Conservation (phyloP, 2,329 filamentous ascomycete species). For the Trichoderma simmonsii region DNA sequence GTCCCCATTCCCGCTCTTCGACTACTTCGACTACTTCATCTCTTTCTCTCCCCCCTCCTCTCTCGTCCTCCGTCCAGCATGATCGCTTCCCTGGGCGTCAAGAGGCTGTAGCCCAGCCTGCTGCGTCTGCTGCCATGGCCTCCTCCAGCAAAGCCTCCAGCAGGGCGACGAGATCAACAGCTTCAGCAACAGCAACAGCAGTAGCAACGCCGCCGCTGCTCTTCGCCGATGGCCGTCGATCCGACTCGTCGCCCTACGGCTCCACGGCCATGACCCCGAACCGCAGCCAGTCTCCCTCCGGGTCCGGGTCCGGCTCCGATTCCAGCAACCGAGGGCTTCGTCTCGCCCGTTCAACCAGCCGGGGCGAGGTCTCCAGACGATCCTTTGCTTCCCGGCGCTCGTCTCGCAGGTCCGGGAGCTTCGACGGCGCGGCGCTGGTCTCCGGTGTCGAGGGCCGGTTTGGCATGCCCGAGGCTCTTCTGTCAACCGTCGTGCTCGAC, state of each 20-base stretch:
- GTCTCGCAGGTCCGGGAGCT: conserved; percentile 44
- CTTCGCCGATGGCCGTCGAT: conserved; percentile 27
- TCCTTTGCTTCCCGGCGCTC: conserved; percentile 30
- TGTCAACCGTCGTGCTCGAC: conserved; percentile 45
- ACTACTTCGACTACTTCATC: conserved; percentile 1
- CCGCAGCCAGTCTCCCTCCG: conserved; percentile 32
- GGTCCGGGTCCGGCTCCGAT: conserved; percentile 32
- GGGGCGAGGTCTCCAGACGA: conserved; percentile 32
- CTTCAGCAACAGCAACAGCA: conserved; percentile 21
- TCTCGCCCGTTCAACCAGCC: conserved; percentile 34
- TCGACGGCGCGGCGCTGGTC: conserved; percentile 50
- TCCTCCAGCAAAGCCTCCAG: conserved; percentile 12
- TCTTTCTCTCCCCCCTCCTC: not conserved
- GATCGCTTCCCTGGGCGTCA: conserved; percentile 22
- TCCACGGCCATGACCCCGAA: conserved; percentile 29
- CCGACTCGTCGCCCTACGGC: conserved; percentile 37
- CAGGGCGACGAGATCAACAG: not conserved
- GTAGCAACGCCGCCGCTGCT: conserved; percentile 38
- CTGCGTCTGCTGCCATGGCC: conserved; percentile 20
- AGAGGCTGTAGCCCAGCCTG: conserved; percentile 29
- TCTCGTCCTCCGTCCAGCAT: conserved; percentile 22
- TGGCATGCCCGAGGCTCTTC: conserved; percentile 46
- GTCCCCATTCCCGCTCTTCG: not conserved
- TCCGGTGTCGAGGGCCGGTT: conserved; percentile 54
- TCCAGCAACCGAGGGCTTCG: conserved; percentile 31